Evolutionary conservation across 352 stramenopile genomes (phyloP), one percentile per base, ranked within the genome.

Genomic region (Pythium aristosporum): DNA sequence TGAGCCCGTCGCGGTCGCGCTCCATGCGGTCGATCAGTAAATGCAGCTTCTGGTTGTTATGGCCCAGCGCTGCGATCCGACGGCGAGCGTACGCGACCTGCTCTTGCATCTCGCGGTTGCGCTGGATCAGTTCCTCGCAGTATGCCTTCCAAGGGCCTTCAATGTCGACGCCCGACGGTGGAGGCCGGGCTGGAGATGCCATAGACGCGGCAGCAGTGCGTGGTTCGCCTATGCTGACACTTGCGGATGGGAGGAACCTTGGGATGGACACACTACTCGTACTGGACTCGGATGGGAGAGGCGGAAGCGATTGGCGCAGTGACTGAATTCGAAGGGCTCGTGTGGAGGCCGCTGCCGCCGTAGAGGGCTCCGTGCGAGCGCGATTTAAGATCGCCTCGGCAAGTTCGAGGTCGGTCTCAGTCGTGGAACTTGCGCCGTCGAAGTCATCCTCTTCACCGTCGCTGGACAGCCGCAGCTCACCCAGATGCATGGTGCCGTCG

Each of bases 31-130:
- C 85, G 20, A 92, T 76, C 20, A 95, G 73, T 44, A 92, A 68
- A 44, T 95, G 81, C 21, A 95, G 66, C 47, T 95, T 92, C 57
- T 92, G 82, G 54, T 92, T 93, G 63, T 89, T 88, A 71, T 89
- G 84, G 20, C 77, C 85, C 25, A 92, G 57, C 39, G 89, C 80
- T 5, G 87, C 79, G 56, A 91, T 84, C 15, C 82, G 73, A 12
- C 74, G 72, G 15, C 85, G 75, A 5, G 77, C 77, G 44, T 85
- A 79, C 23, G 82, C 61, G n/a, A 89, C 68, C 64, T 93, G 85
- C 55, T 91, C 77, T 36, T 91, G 80, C 77, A 91, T 82, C 48
- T 91, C 80, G 42, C 82, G 77, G 67, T 93, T 91, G 18, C 82
- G 77, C 44, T 76, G 65, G 39, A 87, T 84, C 6, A 93, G 54